These are phyloP conservation scores for Epicoccum nigrum DNA, from an alignment of 2,329 filamentous ascomycete genomes.

Conservation along the genomic window DNA sequence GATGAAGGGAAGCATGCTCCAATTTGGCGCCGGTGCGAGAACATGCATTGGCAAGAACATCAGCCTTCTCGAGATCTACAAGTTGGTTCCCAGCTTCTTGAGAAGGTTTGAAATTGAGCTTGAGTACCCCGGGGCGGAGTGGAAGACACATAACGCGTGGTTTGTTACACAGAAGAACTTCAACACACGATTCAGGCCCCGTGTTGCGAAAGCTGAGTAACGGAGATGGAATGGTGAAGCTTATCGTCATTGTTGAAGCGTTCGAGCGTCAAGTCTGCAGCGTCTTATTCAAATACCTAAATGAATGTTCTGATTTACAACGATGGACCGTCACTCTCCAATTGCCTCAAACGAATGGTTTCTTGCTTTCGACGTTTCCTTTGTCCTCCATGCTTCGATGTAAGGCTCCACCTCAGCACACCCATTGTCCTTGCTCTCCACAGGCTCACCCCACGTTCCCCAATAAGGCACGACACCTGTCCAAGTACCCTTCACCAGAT, in stretches of 20 bases:
- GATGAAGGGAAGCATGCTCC: conserved; percentile 74
- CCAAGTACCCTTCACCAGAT: conserved; percentile 35
- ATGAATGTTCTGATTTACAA: no score
- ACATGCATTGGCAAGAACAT: conserved; percentile 69
- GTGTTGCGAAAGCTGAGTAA: conserved; percentile 1
- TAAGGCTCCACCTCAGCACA: conserved; percentile 65
- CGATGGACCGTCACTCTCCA: conserved; percentile 16
- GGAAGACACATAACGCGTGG: conserved; percentile 61
- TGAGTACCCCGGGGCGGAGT: conserved; percentile 48
- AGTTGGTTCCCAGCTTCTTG: conserved; percentile 63
- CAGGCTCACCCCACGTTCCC: conserved; percentile 42
- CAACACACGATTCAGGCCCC: conserved; percentile 49
- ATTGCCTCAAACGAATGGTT: conserved; percentile 32
- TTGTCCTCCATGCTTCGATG: conserved; percentile 53
- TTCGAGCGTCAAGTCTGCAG: background rate
- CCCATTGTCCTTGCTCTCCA: conserved; percentile 48
- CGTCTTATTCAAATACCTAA: no score
- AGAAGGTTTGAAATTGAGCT: conserved; percentile 65
- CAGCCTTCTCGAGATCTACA: conserved; percentile 57
- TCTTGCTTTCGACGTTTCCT: conserved; percentile 32
- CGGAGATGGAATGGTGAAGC: background rate
- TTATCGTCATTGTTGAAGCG: background rate
- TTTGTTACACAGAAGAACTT: conserved; percentile 58
- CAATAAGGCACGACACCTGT: conserved; percentile 47
- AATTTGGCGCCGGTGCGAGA: conserved; percentile 73